Percentiles rank a stretch among this genome's conserved stretches.
Evolutionary conservation across 257 asterid species (phyloP).

Genomic region (Fraxinus cuspidata): DNA sequence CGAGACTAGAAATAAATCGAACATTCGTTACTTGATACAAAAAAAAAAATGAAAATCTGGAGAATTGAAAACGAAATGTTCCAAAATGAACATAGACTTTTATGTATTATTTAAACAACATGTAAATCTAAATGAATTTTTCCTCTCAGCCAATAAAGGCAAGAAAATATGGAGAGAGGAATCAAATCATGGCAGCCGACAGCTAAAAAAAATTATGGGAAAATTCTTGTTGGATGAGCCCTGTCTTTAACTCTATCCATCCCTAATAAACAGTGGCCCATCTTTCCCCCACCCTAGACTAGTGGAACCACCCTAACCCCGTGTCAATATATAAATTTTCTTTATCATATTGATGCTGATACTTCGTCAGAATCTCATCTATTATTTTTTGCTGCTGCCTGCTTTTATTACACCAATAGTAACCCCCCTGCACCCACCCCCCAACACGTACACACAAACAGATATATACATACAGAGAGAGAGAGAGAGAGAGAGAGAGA

Average conservation of each 20-base stretch:
- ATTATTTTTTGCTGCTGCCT: slow-evolving; percentile 43
- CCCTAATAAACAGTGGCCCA: slow-evolving; percentile 39
- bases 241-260: slow-evolving; percentile 60
- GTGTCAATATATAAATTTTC: background rate
- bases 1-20: too few relatives aligned
- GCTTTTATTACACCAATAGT: slow-evolving; percentile 40
- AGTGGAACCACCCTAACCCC: slow-evolving; percentile 23
- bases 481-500: background rate
- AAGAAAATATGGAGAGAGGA: slow-evolving; percentile 56
- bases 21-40: too few relatives aligned
- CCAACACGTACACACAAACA: background rate
- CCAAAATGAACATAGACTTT: too few relatives aligned
- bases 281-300: slow-evolving; percentile 29
- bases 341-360: slow-evolving; percentile 28
- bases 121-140: background rate
- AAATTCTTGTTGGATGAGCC: slow-evolving; percentile 44
- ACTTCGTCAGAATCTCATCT: slow-evolving; percentile 39
- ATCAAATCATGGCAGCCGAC: slow-evolving; percentile 53
- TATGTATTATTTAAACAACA: too few relatives aligned
- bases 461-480: background rate
- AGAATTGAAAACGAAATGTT: too few relatives aligned
- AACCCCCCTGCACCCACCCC: slow-evolving; percentile 26
- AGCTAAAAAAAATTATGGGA: slow-evolving; percentile 44
- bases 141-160: slow-evolving; percentile 38
- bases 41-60: too few relatives aligned